Evolutionary conservation across 768 basidiomycete genomes (phyloP), one percentile per base, ranked within the genome.

Genomic region (Mycena floridula): DNA sequence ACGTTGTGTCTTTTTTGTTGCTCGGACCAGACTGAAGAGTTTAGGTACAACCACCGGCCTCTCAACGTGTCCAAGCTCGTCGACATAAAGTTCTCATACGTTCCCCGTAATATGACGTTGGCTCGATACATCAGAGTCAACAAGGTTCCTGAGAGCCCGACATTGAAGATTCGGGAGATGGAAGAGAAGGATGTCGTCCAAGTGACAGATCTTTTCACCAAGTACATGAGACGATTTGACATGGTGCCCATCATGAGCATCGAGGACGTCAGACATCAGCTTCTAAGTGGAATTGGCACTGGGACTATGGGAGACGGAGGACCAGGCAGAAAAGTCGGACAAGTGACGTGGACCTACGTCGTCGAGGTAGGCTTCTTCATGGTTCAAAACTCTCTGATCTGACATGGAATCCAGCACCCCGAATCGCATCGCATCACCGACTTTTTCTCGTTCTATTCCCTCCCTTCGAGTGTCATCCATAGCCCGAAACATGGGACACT

Each of bases 271-370:
- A 72, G 71, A 49, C 95, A 99, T 62, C 85, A 91, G 50, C 83
- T 98, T 62, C 65, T 93, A 55, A 90, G 89, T 54, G 96, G 96
- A 4, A 70, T 70, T 37, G 96, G 92, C 3, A 65, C 59, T 18
- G 77, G 81, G 42, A 71, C 63, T 28, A 56, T 65, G 11, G 74
- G 74, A 27, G 74, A 70, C 40, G 79, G 74, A 20, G 71, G 66
- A 38, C 57, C 61, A 20, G 63, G 77, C 59, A 56, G 83, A 57
- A 72, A 88, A 51, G 65, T 76, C 7, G 81, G 80, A 2, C 96
- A 98, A 59, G 95, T 98, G 23, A 84, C 88, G 2, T 99, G 94
- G 94, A 72, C 87, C 3, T 98, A 95, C 56, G 94, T 99, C 25
- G 88, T 96, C 37, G 94, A 98, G 79, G 95, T 85, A 46, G 42